These are phyloP conservation scores for Poa annua DNA, from an alignment of 176 grass and related monocot genomes.

Conservation along the genomic window DNA sequence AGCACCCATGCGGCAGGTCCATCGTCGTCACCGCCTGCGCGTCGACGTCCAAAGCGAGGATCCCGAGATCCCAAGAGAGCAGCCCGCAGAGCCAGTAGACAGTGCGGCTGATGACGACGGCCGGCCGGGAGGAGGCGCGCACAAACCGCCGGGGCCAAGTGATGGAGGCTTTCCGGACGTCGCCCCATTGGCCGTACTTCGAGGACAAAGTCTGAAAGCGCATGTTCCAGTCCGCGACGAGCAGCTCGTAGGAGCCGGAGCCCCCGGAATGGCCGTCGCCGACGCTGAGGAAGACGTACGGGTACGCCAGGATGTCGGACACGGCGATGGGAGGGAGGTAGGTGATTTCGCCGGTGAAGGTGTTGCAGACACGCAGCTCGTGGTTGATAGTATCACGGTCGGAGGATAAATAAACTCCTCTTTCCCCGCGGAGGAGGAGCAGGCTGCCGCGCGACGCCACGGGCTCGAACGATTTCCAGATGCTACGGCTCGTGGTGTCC, in stretches of 20 bases:
- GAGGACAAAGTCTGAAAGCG: background rate
- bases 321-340: background rate
- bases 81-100: background rate
- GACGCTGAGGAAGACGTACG: background rate
- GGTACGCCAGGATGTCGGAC: background rate
- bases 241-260: slow-evolving; percentile 12
- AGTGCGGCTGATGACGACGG: background rate
- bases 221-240: background rate
- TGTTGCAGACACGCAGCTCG: background rate
- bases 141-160: no score
- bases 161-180: background rate
- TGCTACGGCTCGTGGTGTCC: no score
- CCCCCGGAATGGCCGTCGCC: background rate
- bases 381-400: no score
- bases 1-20: background rate
- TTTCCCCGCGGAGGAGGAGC: background rate
- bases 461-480: background rate
- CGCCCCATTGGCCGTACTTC: background rate
- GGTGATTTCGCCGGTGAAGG: background rate
- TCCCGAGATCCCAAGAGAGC: no score
- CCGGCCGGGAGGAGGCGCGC: background rate
- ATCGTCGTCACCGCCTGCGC: background rate
- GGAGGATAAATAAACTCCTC: no score
- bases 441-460: slow-evolving; percentile 8
- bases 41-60: background rate